Base-by-base conservation (phyloP, 1,139 yeast species). In the Pichia sp. region DNA sequence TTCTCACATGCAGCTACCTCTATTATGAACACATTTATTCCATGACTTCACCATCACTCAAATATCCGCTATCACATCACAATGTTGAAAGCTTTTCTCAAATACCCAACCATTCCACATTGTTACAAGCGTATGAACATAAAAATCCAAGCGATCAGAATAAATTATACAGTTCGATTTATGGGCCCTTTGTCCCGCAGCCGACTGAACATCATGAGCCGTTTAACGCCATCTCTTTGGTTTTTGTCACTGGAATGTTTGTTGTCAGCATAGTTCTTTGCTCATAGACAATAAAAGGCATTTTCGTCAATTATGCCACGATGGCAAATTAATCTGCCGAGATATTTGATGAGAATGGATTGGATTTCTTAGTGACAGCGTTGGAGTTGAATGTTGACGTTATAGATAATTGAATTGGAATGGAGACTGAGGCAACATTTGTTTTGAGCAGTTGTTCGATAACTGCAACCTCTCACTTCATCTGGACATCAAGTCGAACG, bases 161-260 rank as follows among this genome's bases (percentile, higher is more conserved):
- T 19, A 36, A 11, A 10, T 36, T 36, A 5, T 36, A 36, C 16
- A 31, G 34, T 7, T 42, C 18, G 1, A 48, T 53, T 19, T 50
- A 47, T n/a, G 57, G 57, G 7, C 51, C 55, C 10, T 47, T 55
- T 41, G 54, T 55, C n/a, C 33, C 44, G 8, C 47, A 47, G 7
- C 55, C 53, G 10, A 7, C 22, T 4, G 50, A 49, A 3, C 42
- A 39, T 18, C 50, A 53, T 42, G 47, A 42, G 31, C 56, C 54
- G 2, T 56, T 50, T 31, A 50, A 53, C 39, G 5, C 36, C 9
- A 30, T n/a, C 16, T 56, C 58, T 1, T 25, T 55, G 22, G 10
- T 49, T 0, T 22, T 53, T 5, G 55, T 47, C 3, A 14, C 52
- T 2, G 14, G 39, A 9, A 42, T 48, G 45, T 43, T 53, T 19